Evolutionary conservation across 441 rosid species (phyloP), one percentile per base, ranked within the genome.

Genomic region (Brassica balearica): DNA sequence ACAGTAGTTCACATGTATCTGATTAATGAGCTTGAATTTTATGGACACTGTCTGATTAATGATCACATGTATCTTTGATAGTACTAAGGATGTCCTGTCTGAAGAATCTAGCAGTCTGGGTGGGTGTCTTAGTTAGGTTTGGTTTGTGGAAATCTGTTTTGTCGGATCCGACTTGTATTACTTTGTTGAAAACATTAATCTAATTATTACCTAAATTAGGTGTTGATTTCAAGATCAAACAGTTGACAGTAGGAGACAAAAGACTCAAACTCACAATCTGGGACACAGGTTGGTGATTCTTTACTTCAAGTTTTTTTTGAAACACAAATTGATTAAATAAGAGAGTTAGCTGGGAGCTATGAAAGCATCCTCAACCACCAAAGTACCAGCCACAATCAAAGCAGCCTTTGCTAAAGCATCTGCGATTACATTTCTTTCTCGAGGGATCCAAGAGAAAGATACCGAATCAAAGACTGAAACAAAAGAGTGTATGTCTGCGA

Each of bases 151-250:
- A 20, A 6, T 34, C 3, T 46, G 59, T 67, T 72, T 78, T 73
- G 70, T 68, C 61, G 20, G 74, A 46, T 76, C 68, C 15, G 4
- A 60, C 53, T 41, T 46, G 73, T 19, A 46, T 32, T 4, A 64
- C 29, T n/a, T 34, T 75, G 69, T 71, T 65, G 65, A 7, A 29
- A 53, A 56, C 8, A 36, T 8, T 36, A 36, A 36, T 8, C 43
- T 36, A 36, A 36, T 36, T 36, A 36, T 46, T 4, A 53, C 19
- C 25, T 1, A 56, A 9, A 69, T 4, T 14, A 93, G 98, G 98
- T 76, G 95, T 93, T 77, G 97, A 93, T 85, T 90, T 93, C 81
- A 91, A 93, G 90, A 91, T 93, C 90, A 91, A 90, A 88, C 88
- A 77, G 65, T 86, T 93, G 61, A 86, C 84, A 55, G 94, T 93